Conservation (phyloP, 768 basidiomycete genomes). For the Macrocybe gigantea region DNA sequence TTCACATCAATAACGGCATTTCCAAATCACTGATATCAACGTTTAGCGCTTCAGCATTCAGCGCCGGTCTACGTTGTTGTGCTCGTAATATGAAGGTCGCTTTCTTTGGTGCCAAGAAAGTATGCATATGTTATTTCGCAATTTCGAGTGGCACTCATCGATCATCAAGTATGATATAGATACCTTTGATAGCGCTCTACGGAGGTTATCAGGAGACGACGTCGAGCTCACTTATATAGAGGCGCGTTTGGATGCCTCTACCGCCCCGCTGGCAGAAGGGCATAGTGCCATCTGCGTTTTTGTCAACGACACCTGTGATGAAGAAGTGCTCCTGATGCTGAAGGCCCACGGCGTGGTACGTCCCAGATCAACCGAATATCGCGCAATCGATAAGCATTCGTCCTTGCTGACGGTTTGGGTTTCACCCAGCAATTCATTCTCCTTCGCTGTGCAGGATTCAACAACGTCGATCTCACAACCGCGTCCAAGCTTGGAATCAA, state of each 20-base stretch:
- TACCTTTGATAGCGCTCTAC: constrained; percentile 14
- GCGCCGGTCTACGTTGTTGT: neutral
- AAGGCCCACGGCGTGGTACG: constrained; percentile 29
- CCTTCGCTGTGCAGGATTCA: constrained; percentile 36
- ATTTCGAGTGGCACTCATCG: neutral
- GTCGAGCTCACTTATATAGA: constrained; percentile 32
- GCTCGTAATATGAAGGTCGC: constrained; percentile 31
- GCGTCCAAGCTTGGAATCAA: constrained; percentile 26
- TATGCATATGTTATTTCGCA: constrained; percentile 6
- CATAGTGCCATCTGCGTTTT: constrained; percentile 37
- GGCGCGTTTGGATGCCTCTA: constrained; percentile 27
- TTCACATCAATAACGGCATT: neutral
- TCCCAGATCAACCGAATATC: neutral
- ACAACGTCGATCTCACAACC: constrained; percentile 33
- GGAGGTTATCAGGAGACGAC: constrained; percentile 9
- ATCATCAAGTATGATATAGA: constrained; percentile 28
- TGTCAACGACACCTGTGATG: constrained; percentile 37
- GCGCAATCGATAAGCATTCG: neutral
- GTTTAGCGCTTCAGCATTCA: neutral
- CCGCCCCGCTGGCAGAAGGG: constrained; percentile 27
- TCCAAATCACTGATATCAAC: constrained; percentile 1
- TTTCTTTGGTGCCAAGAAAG: constrained; percentile 34
- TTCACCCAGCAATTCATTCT: constrained; percentile 30
- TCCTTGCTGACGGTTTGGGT: neutral
- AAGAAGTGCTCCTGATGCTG: constrained; percentile 24